Evolutionary conservation across 2,329 filamentous ascomycete genomes (phyloP).

Genomic region (Penicillium sp.): DNA sequence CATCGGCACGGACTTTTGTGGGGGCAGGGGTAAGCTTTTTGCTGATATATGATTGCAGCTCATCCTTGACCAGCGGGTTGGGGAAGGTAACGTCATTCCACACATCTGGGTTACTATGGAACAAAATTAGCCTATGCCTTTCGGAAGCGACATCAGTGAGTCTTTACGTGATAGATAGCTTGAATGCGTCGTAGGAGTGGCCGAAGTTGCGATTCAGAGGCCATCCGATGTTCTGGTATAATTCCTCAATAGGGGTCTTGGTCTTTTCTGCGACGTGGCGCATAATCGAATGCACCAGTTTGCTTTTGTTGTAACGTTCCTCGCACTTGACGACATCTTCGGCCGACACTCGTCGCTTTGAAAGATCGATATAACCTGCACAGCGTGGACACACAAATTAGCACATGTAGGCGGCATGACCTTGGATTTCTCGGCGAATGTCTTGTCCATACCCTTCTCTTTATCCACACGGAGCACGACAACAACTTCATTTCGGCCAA

Average conservation of each 20-base stretch:
- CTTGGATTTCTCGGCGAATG: neutral
- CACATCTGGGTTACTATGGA: slow-evolving; percentile 77
- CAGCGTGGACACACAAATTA: slow-evolving; percentile 9
- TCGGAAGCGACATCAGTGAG: neutral
- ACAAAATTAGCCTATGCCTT: slow-evolving; percentile 6
- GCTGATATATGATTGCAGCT: slow-evolving; percentile 91
- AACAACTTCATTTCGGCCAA: slow-evolving; percentile 96
- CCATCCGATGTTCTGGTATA: slow-evolving; percentile 95
- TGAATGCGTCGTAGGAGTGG: slow-evolving; percentile 96
- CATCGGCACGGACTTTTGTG: slow-evolving; percentile 97
- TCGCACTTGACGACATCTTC: slow-evolving; percentile 99
- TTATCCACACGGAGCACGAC: slow-evolving; percentile 98
- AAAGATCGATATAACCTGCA: slow-evolving; percentile 90
- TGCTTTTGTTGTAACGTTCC: slow-evolving; percentile 99
- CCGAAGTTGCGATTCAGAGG: slow-evolving; percentile 97
- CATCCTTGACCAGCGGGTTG: slow-evolving; percentile 76
- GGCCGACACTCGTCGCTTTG: slow-evolving; percentile 93
- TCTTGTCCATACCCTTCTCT: slow-evolving; percentile 71
- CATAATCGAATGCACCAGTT: slow-evolving; percentile 99
- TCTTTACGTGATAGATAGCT: slow-evolving; percentile 89
- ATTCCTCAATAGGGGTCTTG: slow-evolving; percentile 82
- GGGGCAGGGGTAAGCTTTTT: slow-evolving; percentile 96
- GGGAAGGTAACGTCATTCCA: slow-evolving; percentile 93
- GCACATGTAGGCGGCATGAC: neutral
- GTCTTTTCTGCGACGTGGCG: slow-evolving; percentile 98